These are phyloP conservation scores for Thozetella sp. DNA, from an alignment of 495 filamentous ascomycete species.

Conservation along the genomic window DNA sequence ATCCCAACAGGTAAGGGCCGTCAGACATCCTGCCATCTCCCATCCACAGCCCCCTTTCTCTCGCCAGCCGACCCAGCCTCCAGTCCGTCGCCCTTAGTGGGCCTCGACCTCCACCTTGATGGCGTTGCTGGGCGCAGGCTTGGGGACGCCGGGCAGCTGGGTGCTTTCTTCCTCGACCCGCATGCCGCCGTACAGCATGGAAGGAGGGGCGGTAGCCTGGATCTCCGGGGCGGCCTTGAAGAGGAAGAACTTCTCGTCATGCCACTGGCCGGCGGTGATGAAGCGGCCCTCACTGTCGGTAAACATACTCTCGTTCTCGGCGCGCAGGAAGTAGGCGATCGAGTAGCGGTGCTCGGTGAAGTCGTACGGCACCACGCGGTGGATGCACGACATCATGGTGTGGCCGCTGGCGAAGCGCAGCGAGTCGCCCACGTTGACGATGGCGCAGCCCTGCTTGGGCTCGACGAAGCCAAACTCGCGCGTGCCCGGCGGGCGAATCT, in stretches of 20 bases:
- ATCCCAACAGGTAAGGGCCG: too few relatives aligned
- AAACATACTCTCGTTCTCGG: conserved; percentile 54
- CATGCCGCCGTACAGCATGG: conserved; percentile 47
- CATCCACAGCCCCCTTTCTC: too few relatives aligned
- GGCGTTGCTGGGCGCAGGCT: not conserved
- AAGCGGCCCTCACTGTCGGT: conserved; percentile 48
- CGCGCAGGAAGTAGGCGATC: conserved; percentile 60
- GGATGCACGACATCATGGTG: conserved; percentile 54
- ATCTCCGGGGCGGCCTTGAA: conserved; percentile 47
- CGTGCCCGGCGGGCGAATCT: conserved; percentile 48
- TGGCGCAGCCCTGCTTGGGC: conserved; percentile 46
- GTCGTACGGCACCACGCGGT: conserved; percentile 56
- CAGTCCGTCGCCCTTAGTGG: too few relatives aligned
- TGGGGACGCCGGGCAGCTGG: conserved; percentile 7
- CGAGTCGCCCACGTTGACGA: conserved; percentile 61
- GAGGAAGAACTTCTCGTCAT: conserved; percentile 59
- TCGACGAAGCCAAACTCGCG: conserved; percentile 54
- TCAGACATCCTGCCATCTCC: too few relatives aligned
- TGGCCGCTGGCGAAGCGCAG: conserved; percentile 52
- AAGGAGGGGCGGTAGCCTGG: conserved; percentile 41
- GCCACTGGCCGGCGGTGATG: conserved; percentile 53
- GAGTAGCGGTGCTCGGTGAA: conserved; percentile 52
- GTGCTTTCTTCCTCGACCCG: conserved; percentile 38
- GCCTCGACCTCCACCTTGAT: not conserved
- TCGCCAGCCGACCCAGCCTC: too few relatives aligned